A percentile compares a stretch with the other conserved stretches of the same genome.
phyloP scores from a whole-genome alignment of 495 filamentous ascomycete species.

The Jackrogersella multiformis region DNA sequence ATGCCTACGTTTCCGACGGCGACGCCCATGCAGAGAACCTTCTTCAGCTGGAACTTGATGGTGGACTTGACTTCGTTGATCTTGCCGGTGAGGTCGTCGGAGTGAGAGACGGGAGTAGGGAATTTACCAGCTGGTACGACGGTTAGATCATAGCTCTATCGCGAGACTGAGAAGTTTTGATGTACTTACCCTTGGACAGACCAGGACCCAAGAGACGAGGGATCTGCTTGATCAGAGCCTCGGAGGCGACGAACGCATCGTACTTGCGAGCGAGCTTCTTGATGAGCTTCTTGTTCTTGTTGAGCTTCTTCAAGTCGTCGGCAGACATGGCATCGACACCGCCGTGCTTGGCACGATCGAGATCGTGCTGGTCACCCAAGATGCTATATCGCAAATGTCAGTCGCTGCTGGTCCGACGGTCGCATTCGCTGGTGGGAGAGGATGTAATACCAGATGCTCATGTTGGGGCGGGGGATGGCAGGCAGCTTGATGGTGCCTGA shows the following conservation, averaged over 20 bases:
- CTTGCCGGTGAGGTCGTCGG: conserved; percentile 90
- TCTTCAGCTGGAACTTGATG: conserved; percentile 99
- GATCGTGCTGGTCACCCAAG: conserved; percentile 99
- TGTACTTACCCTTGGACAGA: conserved; percentile 90
- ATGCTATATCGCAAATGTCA: conserved; percentile 65
- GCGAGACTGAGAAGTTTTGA: not conserved
- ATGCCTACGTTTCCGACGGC: conserved; percentile 98
- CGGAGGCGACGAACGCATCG: conserved; percentile 97
- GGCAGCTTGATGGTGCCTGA: conserved; percentile 97
- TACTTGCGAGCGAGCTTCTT: conserved; percentile 99
- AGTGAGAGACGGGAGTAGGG: conserved; percentile 96
- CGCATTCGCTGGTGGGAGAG: not conserved
- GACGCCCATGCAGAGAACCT: conserved; percentile 99
- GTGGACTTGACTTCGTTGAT: conserved; percentile 99
- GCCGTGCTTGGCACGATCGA: conserved; percentile 98
- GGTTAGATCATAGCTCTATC: conserved; percentile 11
- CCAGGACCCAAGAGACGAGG: conserved; percentile 98
- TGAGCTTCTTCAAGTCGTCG: conserved; percentile 99
- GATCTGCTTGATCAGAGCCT: conserved; percentile 98
- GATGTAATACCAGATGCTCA: conserved; percentile 78
- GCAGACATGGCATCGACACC: conserved; percentile 96
- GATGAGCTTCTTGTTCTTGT: conserved; percentile 99
- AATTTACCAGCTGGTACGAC: conserved; percentile 87
- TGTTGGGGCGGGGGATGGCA: conserved; percentile 86
- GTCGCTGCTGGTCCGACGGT: not conserved